Percentiles rank a stretch among this genome's conserved stretches.
Conservation (phyloP, 306 rosid species). For the Gastrolobium villosum region DNA sequence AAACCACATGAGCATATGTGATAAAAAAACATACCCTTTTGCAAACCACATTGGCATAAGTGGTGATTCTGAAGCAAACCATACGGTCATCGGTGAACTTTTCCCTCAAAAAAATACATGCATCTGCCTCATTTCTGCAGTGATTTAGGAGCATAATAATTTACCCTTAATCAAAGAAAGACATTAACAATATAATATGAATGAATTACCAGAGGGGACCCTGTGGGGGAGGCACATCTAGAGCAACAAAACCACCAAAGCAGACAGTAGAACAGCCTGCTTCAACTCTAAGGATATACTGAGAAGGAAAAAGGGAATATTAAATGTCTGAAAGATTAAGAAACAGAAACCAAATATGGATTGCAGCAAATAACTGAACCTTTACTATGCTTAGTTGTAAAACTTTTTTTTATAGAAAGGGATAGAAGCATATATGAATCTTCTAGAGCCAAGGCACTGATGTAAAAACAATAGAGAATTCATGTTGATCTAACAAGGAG, state of each 20-base stretch:
- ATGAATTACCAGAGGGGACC: conserved; percentile 80
- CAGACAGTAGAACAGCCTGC: conserved; percentile 63
- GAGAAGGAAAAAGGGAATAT: conserved; percentile 36
- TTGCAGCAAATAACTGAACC: conserved; percentile 1
- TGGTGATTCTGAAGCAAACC: too few relatives aligned
- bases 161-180: conserved; percentile 14
- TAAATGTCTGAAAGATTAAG: not conserved
- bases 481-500: conserved; percentile 20
- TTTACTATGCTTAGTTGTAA: not conserved
- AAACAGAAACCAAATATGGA: conserved; percentile 16
- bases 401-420: not conserved
- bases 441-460: conserved; percentile 6
- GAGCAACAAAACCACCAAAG: conserved; percentile 68
- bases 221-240: conserved; percentile 80
- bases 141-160: not conserved
- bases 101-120: conserved; percentile 14
- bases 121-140: not conserved
- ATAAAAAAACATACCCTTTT: too few relatives aligned
- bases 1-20: too few relatives aligned
- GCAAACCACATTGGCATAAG: too few relatives aligned
- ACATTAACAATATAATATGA: not conserved
- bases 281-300: conserved; percentile 72
- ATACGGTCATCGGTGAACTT: too few relatives aligned
- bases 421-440: conserved; percentile 7
- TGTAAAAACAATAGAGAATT: not conserved